Percentiles rank a stretch among this genome's conserved stretches.
Conservation (phyloP, 305 asterid species). For the Fraxinus sp. region DNA sequence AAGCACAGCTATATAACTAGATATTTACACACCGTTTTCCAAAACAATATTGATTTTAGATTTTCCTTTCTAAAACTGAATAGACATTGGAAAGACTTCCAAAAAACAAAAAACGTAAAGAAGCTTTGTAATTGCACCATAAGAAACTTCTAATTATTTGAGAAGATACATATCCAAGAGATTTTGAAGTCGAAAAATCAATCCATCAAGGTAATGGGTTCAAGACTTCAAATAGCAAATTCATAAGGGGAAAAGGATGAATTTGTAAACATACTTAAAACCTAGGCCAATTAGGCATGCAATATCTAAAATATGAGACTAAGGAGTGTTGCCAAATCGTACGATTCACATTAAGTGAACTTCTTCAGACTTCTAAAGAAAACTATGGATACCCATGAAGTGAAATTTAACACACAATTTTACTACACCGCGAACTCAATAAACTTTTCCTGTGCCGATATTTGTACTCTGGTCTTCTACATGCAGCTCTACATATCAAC, state of each 20-base stretch:
- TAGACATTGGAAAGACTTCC: not conserved
- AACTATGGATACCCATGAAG: not conserved
- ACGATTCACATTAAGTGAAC: not conserved
- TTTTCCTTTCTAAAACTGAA: conserved; percentile 5
- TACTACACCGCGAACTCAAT: conserved; percentile 1
- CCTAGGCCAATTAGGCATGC: not conserved
- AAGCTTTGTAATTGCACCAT: not conserved
- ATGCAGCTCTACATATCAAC: not conserved
- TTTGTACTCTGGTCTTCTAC: not conserved
- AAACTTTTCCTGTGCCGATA: not conserved
- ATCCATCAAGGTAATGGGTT: conserved; percentile 3
- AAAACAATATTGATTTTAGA: not conserved
- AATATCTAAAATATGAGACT: not conserved
- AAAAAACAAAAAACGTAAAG: not conserved
- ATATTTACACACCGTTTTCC: not conserved
- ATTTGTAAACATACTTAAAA: not conserved
- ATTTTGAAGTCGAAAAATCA: not conserved
- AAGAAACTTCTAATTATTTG: not conserved
- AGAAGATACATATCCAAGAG: not conserved
- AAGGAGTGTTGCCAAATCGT: not conserved
- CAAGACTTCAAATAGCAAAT: not conserved
- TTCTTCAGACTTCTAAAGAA: not conserved
- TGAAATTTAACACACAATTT: conserved; percentile 11
- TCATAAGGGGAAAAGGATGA: not conserved
- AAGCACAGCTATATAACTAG: conserved; percentile 1